Conservation (phyloP, 805 yeast species). For the Pichia gijzeniarum region DNA sequence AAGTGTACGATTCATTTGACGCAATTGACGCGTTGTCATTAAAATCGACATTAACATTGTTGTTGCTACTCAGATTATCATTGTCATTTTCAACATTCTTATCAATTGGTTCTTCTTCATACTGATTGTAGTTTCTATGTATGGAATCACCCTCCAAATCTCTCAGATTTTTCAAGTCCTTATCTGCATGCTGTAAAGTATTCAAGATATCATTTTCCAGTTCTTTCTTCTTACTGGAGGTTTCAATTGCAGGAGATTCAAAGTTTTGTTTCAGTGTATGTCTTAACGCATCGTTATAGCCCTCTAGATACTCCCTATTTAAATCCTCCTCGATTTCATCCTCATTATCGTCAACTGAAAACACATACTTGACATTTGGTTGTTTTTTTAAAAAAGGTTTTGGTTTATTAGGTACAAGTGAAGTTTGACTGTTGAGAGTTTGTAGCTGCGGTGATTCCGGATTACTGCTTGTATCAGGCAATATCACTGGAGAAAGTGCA, state of each 20-base stretch:
- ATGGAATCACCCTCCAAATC: constrained; percentile 27
- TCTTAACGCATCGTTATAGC: constrained; percentile 64
- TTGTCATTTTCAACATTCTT: background rate
- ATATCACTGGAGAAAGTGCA: constrained; percentile 4
- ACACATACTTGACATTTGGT: constrained; percentile 36
- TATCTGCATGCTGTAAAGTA: constrained; percentile 20
- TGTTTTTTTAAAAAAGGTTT: constrained; percentile 24
- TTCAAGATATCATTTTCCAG: constrained; percentile 26
- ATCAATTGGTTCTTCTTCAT: background rate
- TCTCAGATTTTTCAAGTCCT: constrained; percentile 21
- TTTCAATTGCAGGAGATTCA: background rate
- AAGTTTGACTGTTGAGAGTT: constrained; percentile 6
- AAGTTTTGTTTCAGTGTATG: constrained; percentile 27
- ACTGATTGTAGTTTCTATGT: constrained; percentile 12
- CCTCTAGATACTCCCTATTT: constrained; percentile 59
- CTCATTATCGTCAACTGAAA: constrained; percentile 79
- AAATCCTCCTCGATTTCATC: constrained; percentile 60
- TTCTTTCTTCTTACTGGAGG: constrained; percentile 19
- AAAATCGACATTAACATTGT: constrained; percentile 25
- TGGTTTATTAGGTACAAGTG: constrained; percentile 11
- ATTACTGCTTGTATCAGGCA: constrained; percentile 15
- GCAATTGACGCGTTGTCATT: constrained; percentile 33
- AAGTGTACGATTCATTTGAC: constrained; percentile 76
- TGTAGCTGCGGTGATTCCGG: constrained; percentile 13
- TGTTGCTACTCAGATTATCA: constrained; percentile 3